Base-by-base conservation (phyloP, 495 filamentous ascomycete species). In the Aspergillus carlsbadensis region DNA sequence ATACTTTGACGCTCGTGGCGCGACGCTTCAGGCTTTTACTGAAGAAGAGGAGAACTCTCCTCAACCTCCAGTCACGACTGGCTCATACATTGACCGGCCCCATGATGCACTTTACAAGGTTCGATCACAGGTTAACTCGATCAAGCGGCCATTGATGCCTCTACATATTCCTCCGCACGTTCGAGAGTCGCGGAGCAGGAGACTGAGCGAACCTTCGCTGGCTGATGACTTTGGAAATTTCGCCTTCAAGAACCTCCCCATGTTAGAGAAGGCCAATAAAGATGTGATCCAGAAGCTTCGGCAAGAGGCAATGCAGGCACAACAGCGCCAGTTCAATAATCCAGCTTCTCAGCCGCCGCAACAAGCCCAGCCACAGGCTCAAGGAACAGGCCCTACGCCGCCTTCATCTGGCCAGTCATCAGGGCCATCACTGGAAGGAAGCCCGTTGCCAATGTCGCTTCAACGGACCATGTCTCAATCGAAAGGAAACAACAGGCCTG, bases 221-320 rank as follows among this genome's bases (percentile, higher is more conserved):
- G 80, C 84, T 0, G 95, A 98, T 70, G 94, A 98, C 68, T 98
- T 98, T 76, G 94, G 94, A 33, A 90, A 83, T 57, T 98, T 98
- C 74, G 82, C 91, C 31, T 98, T 96, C 79, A 98, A 97, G 74
- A 98, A 98, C 63, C 78, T 98, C 31, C 91, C 94, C 1, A 93
- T 98, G 52, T 80, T 98, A 17, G 93, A 97, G 66, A 98, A 96
- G 68, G 94, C 95, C 35, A 98, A 98, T 68, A 98, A 98, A 66
- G 95, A 98, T 67, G 90, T 97, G 39, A 94, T 98, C 35, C 92
- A 98, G 64, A 96, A 96, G 64, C 79, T 98, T 54, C 84, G 92
- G 10, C 90, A 91, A 22, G 93, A 97, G 66, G 92, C 90, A 29
- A 76, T 92, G 67, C 87, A 89, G 36, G 78, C 79, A 15, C 86